Evolutionary conservation across 108 stramenopile genomes (phyloP).

Genomic region (Skeletonema tropicum): DNA sequence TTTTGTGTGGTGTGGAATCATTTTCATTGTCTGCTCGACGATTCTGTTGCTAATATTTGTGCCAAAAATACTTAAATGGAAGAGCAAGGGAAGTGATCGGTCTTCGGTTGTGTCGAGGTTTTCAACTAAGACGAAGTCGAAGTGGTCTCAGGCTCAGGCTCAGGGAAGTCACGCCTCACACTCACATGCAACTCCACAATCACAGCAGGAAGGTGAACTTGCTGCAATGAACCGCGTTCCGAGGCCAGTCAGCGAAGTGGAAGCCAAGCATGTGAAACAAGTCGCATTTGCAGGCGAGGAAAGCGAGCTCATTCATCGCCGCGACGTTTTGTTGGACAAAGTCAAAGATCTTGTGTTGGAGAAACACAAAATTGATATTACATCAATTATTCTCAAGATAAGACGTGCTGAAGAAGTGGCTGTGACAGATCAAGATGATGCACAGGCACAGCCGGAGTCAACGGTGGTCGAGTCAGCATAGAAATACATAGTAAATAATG

Average conservation of each 20-base stretch:
- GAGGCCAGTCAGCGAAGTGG: no score
- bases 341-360: neutral
- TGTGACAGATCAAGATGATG: neutral
- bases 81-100: neutral
- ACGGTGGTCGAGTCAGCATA: neutral
- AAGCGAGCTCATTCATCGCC: neutral
- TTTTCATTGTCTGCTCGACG: slow-evolving; percentile 32
- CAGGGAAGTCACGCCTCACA: no score
- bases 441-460: neutral
- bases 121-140: no score
- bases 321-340: neutral
- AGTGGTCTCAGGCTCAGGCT: no score
- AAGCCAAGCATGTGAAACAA: no score
- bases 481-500: no score
- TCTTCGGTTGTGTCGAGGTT: no score
- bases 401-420: neutral
- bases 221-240: no score
- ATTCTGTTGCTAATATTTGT: slow-evolving; percentile 50
- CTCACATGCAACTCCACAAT: no score
- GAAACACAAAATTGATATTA: neutral
- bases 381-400: neutral
- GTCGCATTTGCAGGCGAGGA: no score
- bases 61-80: slow-evolving; percentile 42
- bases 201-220: no score
- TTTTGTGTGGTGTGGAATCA: slow-evolving; percentile 33